Evolutionary conservation across 2,329 filamentous ascomycete species (phyloP), one percentile per base, ranked within the genome.

Genomic region (Cladosporium austrohemisphaericum): DNA sequence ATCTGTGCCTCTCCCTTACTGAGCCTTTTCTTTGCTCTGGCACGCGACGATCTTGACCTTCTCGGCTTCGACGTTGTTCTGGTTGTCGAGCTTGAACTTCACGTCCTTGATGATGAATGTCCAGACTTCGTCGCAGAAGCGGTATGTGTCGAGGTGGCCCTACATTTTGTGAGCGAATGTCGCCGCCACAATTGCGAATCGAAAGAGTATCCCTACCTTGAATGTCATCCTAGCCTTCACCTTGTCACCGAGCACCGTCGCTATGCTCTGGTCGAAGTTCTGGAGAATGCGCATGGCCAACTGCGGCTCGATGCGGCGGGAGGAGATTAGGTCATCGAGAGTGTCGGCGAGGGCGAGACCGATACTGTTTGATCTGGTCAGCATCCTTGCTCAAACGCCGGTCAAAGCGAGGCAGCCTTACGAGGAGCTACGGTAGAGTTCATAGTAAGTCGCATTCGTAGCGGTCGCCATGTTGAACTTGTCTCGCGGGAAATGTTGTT

Each of bases 41-140:
- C 92, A 97, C 71, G 88, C 94, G 41, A 98, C 93, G 60, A 98
- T 98, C 83, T 97, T 97, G 71, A 98, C 88, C 68, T 90, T 92
- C 66, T 96, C 92, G 16, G 91, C 90, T 83, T 80, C 50, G 80
- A 81, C 33, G 49, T 63, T 59, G 20, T 43, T 36, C 10, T 40
- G 37, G 58, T 86, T 88, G 61, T 97, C 92, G 74, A 97, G 85
- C 74, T 98, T 98, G 76, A 98, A 97, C n/a, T 85, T 90, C 49
- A 97, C 91, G 59, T 97, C 93, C 72, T 96, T 96, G 72, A 98
- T 95, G 51, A 98, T 80, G 70, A 98, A 98, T 1, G 93, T 98
- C 93, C 93, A 98, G 52, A 98, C 93, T 74, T 98, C 93, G 72
- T 98, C 93, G 75, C 93, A 98, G 79, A 98, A 98, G 60, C 93